Conservation (phyloP, 768 basidiomycete species). For the Termitomyces titanicus region DNA sequence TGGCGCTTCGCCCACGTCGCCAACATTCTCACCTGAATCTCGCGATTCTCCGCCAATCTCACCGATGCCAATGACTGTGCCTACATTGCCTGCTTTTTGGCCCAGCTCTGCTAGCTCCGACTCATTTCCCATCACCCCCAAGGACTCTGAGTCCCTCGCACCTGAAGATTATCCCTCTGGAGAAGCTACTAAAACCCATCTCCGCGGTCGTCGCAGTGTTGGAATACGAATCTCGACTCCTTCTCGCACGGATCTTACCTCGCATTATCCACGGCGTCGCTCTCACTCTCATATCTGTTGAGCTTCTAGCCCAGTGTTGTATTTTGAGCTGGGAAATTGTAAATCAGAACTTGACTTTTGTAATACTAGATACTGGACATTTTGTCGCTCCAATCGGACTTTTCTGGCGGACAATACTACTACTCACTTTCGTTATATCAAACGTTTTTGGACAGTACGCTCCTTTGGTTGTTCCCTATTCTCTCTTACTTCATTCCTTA, state of each 20-base stretch:
- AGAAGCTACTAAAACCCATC: constrained; percentile 25
- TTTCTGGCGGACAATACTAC: not conserved
- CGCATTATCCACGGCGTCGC: constrained; percentile 26
- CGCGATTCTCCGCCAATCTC: constrained; percentile 33
- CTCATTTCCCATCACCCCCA: constrained; percentile 38
- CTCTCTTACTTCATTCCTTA: not conserved
- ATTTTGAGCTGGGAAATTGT: constrained; percentile 8
- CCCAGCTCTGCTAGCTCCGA: constrained; percentile 41
- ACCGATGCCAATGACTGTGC: constrained; percentile 56
- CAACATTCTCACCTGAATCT: constrained; percentile 52
- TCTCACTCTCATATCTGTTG: constrained; percentile 26
- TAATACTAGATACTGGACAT: constrained; percentile 6
- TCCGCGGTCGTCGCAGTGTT: constrained; percentile 33
- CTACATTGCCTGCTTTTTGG: constrained; percentile 57
- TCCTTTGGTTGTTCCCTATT: not conserved
- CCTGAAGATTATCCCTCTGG: constrained; percentile 19
- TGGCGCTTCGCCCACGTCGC: constrained; percentile 65
- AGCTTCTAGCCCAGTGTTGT: not conserved
- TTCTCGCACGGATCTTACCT: constrained; percentile 28
- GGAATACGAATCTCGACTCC: constrained; percentile 45
- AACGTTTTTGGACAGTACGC: not conserved
- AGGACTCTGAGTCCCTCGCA: constrained; percentile 27
- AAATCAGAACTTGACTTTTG: constrained; percentile 14
- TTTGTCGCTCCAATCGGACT: not conserved
- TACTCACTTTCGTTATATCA: not conserved